Conservation (phyloP, 257 asterid species). For the Asclepias syriaca region DNA sequence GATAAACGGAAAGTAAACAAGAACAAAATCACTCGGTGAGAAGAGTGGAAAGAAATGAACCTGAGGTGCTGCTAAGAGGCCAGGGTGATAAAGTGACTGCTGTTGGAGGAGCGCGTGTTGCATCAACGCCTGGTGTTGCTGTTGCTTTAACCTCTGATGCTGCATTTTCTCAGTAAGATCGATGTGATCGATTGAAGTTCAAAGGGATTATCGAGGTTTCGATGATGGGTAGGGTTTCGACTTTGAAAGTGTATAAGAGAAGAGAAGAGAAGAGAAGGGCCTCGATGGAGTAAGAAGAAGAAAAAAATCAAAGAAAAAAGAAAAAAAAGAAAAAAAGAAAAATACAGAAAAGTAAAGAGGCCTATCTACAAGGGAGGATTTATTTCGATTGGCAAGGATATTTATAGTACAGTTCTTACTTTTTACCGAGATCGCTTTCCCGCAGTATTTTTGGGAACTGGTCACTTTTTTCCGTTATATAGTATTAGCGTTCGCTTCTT, state of each 20-base stretch:
- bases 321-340: constrained; percentile 10
- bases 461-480: background rate
- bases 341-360: constrained; percentile 6
- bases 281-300: constrained; percentile 16
- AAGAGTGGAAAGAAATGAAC: constrained; percentile 22
- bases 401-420: constrained; percentile 12
- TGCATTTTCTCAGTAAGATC: constrained; percentile 46
- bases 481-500: no score
- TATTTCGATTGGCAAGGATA: constrained; percentile 14
- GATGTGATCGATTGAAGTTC: constrained; percentile 27
- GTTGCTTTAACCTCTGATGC: constrained; percentile 80
- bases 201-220: background rate
- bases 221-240: constrained; percentile 40
- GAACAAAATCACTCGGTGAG: background rate
- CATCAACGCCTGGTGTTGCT: constrained; percentile 87
- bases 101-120: constrained; percentile 95
- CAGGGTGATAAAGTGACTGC: constrained; percentile 85
- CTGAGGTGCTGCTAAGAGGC: constrained; percentile 92
- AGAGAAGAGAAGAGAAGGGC: constrained; percentile 13
- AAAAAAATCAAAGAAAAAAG: background rate
- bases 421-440: constrained; percentile 15
- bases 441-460: background rate
- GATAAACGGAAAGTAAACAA: background rate
- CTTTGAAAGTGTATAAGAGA: constrained; percentile 16
- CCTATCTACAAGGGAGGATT: constrained; percentile 25